A percentile compares a stretch with the other conserved stretches of the same genome.
phyloP scores from a whole-genome alignment of 352 stramenopile genomes.

The Phytophthora cactorum region DNA sequence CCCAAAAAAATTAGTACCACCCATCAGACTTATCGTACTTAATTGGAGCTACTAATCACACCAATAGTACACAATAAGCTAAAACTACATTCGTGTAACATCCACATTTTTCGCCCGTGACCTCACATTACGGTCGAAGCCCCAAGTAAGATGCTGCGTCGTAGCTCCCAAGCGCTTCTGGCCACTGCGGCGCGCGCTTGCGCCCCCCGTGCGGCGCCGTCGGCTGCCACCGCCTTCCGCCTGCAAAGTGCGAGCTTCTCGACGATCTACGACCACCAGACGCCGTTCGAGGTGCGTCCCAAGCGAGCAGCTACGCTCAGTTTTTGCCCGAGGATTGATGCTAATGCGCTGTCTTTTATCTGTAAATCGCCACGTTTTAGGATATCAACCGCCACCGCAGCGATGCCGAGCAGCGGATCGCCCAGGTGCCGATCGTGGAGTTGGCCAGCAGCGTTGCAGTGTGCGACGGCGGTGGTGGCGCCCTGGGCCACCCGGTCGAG shows the following conservation, averaged over 20 bases:
- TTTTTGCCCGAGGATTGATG: not conserved
- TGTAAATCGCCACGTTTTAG: slow-evolving; percentile 32
- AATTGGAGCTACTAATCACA: no score
- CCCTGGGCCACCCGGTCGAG: slow-evolving; percentile 97
- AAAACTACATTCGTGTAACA: slow-evolving; percentile 1
- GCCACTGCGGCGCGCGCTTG: slow-evolving; percentile 35
- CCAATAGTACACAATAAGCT: no score
- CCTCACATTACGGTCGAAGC: slow-evolving; percentile 23
- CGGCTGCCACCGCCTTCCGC: slow-evolving; percentile 16
- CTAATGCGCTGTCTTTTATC: slow-evolving; percentile 17
- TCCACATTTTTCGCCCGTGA: not conserved
- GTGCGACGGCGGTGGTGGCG: slow-evolving; percentile 96
- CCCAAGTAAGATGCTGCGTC: slow-evolving; percentile 49
- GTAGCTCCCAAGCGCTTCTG: slow-evolving; percentile 45
- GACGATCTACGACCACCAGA: slow-evolving; percentile 77
- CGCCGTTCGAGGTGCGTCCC: slow-evolving; percentile 60
- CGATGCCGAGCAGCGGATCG: slow-evolving; percentile 90
- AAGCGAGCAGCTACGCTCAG: slow-evolving; percentile 3
- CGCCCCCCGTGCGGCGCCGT: slow-evolving; percentile 21
- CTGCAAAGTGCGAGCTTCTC: slow-evolving; percentile 55
- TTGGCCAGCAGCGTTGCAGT: slow-evolving; percentile 92
- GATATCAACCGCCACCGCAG: slow-evolving; percentile 88
- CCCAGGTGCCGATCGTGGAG: slow-evolving; percentile 90
- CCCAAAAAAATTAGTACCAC: not conserved
- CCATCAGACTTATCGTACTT: not conserved